Evolutionary conservation across 164 flowering plant genomes (phyloP).

Genomic region (Taxillus chinensis): DNA sequence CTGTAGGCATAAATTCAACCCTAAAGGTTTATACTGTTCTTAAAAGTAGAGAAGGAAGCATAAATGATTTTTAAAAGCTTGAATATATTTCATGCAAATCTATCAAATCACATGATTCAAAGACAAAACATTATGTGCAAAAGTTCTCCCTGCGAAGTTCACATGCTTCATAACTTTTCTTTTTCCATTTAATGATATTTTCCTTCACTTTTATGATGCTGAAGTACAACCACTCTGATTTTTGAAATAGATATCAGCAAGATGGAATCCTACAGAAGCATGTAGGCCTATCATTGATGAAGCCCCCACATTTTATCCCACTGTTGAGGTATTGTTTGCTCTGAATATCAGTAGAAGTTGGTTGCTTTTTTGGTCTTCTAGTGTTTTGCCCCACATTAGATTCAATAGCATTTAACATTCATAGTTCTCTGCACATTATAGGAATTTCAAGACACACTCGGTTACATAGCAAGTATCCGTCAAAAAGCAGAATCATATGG

Average conservation of each 20-base stretch:
- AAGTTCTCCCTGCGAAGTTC: neutral
- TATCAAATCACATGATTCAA: neutral
- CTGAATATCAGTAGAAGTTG: neutral
- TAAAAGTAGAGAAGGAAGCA: no score
- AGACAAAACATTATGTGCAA: neutral
- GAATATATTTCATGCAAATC: no score
- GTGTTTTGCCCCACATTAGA: neutral
- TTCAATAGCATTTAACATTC: neutral
- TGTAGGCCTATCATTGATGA: conserved; percentile 65
- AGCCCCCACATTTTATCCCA: conserved; percentile 80
- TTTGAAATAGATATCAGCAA: conserved; percentile 39
- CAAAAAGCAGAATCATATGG: conserved; percentile 61
- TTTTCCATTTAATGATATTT: neutral
- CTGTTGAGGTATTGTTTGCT: conserved; percentile 40
- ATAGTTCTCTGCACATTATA: conserved; percentile 8
- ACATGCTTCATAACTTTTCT: neutral
- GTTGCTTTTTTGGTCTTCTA: neutral
- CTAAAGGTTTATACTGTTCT: no score
- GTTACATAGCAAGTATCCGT: conserved; percentile 59
- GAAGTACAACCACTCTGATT: neutral
- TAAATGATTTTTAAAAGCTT: neutral
- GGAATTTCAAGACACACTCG: conserved; percentile 81
- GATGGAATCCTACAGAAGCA: conserved; percentile 66
- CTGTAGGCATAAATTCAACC: neutral
- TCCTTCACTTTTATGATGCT: neutral